phyloP scores from a whole-genome alignment of 1,139 yeast genomes.

The Candida labiduridarum region DNA sequence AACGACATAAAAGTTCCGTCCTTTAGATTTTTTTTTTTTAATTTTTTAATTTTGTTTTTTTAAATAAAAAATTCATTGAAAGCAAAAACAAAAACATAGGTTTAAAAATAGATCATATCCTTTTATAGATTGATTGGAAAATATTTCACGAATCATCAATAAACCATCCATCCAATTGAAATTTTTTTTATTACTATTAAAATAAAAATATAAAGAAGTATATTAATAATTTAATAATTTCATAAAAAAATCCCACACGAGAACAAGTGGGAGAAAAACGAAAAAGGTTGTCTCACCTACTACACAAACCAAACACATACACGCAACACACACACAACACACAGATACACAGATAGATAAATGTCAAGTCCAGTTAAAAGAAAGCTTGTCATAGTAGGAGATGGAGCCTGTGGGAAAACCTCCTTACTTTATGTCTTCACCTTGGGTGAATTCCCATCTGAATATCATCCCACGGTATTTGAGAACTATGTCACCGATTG shows the following conservation, averaged over 20 bases:
- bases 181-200: not conserved
- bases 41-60: not conserved
- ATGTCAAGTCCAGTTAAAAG: slow-evolving; percentile 47
- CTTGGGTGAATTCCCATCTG: slow-evolving; percentile 81
- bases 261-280: not conserved
- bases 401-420: slow-evolving; percentile 95
- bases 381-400: slow-evolving; percentile 90
- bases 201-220: not conserved
- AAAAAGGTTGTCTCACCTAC: not conserved
- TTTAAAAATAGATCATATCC: slow-evolving; percentile 1
- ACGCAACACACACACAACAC: not conserved
- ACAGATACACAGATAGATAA: not conserved
- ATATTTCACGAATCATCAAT: not conserved
- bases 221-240: not conserved
- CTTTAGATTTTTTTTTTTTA: not conserved
- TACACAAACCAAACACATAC: not conserved
- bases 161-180: not conserved
- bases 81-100: not conserved
- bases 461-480: slow-evolving; percentile 91
- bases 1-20: not conserved
- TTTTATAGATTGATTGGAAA: not conserved
- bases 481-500: slow-evolving; percentile 95
- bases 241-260: too few species aligned
- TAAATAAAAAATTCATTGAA: not conserved
- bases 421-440: slow-evolving; percentile 90